phyloP scores from a whole-genome alignment of 495 filamentous ascomycete genomes.

The Aspergillus diversus region DNA sequence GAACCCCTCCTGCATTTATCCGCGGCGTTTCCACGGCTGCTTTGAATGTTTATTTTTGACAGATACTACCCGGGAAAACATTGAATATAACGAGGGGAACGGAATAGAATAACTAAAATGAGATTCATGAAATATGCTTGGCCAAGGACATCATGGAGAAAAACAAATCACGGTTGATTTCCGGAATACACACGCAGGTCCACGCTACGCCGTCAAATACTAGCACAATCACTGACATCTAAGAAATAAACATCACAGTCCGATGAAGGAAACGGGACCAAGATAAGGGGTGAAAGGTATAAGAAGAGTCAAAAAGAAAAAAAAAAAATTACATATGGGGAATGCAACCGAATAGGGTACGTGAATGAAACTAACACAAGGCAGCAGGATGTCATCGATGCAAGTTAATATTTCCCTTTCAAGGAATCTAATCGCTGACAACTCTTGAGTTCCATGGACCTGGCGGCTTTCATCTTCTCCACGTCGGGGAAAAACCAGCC shows the following conservation, averaged over 20 bases:
- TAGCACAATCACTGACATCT: constrained; percentile 32
- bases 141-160: too few species aligned
- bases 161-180: not conserved
- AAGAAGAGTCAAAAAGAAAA: constrained; percentile 10
- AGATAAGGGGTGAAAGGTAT: not conserved
- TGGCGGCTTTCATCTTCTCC: constrained; percentile 71
- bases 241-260: constrained; percentile 9
- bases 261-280: not conserved
- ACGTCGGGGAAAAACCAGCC: constrained; percentile 86
- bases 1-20: too few species aligned
- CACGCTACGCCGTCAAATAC: constrained; percentile 27
- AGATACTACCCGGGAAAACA: too few species aligned
- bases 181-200: constrained; percentile 6
- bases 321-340: constrained; percentile 15
- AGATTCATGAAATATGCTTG: too few species aligned
- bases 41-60: too few species aligned
- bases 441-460: constrained; percentile 61
- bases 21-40: too few species aligned
- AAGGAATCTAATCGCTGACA: constrained; percentile 57
- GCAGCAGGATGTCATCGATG: constrained; percentile 15
- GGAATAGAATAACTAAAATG: too few species aligned
- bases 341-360: constrained; percentile 13
- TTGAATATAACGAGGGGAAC: too few species aligned
- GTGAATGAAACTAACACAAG: constrained; percentile 5
- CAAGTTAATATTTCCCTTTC: constrained; percentile 36